phyloP scores from a whole-genome alignment of 352 stramenopile species.

The Phytopythium aichiense region DNA sequence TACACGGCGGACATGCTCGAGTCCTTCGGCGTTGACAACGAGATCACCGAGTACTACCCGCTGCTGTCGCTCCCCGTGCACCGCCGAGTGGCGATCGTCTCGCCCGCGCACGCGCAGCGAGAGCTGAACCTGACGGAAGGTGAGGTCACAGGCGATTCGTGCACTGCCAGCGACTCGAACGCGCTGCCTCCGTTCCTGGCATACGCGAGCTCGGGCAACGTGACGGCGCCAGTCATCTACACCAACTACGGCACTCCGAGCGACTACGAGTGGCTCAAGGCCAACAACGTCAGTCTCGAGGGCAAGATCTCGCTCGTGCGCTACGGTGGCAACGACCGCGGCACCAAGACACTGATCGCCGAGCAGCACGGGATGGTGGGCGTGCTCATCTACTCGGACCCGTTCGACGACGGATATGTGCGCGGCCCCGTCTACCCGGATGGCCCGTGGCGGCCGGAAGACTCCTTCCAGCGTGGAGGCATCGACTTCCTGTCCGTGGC shows the following conservation, averaged over 20 bases:
- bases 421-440: slow-evolving; percentile 66
- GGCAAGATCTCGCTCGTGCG: slow-evolving; percentile 60
- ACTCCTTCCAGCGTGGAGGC: slow-evolving; percentile 77
- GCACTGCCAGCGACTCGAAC: slow-evolving; percentile 47
- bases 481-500: slow-evolving; percentile 63
- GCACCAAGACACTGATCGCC: slow-evolving; percentile 1
- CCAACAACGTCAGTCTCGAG: slow-evolving; percentile 41
- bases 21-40: slow-evolving; percentile 49
- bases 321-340: slow-evolving; percentile 38
- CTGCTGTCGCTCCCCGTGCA: slow-evolving; percentile 58
- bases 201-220: slow-evolving; percentile 66
- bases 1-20: slow-evolving; percentile 48
- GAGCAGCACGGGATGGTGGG: slow-evolving; percentile 47
- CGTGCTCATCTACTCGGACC: slow-evolving; percentile 87
- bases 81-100: slow-evolving; percentile 35
- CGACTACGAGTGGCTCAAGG: slow-evolving; percentile 64
- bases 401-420: slow-evolving; percentile 71
- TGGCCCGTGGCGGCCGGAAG: slow-evolving; percentile 62
- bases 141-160: slow-evolving; percentile 51
- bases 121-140: slow-evolving; percentile 57
- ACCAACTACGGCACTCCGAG: slow-evolving; percentile 74
- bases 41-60: slow-evolving; percentile 64
- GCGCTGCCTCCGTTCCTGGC: slow-evolving; percentile 72
- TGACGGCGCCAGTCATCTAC: slow-evolving; percentile 69
- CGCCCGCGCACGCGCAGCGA: slow-evolving; percentile 19